Conservation (phyloP, 176 grass and related monocot species). For the Ampelocalamus luodianensis region DNA sequence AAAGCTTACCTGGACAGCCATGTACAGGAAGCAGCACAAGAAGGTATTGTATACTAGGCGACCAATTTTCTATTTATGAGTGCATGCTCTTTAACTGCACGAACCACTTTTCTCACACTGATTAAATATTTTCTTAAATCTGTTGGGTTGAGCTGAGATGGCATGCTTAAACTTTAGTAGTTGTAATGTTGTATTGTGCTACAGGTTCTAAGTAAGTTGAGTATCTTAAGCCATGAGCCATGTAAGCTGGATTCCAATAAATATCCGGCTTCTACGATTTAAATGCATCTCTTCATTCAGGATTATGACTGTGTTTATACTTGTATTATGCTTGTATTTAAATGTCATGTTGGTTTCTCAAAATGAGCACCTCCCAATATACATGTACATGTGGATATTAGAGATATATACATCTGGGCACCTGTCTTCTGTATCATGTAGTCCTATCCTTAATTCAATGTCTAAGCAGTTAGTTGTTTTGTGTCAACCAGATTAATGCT, state of each 20-base stretch:
- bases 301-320: not conserved
- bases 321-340: not conserved
- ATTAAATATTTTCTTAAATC: not conserved
- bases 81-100: not conserved
- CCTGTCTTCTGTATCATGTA: not conserved
- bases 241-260: not conserved
- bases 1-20: constrained; percentile 83
- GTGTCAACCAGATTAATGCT: not conserved
- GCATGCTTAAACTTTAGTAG: not conserved
- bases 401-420: not conserved
- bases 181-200: not conserved
- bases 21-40: constrained; percentile 92
- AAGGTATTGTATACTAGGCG: constrained; percentile 41
- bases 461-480: not conserved
- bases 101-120: not conserved
- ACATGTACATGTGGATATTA: not conserved
- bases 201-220: not conserved
- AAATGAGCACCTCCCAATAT: not conserved
- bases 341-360: not conserved
- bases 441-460: not conserved
- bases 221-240: not conserved
- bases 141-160: not conserved
- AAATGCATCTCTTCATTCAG: not conserved
- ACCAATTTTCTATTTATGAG: not conserved
- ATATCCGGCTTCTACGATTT: not conserved